These are phyloP conservation scores for Candida germanica DNA, from an alignment of 805 yeast species.

Conservation along the genomic window DNA sequence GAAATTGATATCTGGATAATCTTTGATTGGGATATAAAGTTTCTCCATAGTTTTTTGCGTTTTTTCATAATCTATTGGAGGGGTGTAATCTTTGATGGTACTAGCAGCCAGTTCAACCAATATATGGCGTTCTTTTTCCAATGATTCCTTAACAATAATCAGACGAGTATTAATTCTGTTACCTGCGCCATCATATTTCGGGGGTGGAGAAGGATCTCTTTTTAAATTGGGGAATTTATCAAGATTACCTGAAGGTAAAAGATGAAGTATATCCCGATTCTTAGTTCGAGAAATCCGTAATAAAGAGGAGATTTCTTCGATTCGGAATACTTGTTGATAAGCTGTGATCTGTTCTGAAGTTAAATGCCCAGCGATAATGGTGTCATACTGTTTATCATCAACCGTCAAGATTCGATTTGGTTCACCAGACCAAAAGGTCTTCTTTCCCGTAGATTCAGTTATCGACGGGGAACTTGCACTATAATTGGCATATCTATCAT, in stretches of 20 bases:
- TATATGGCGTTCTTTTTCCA: conserved; percentile 77
- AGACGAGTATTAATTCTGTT: conserved; percentile 85
- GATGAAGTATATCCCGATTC: conserved; percentile 38
- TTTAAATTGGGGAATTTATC: conserved; percentile 31
- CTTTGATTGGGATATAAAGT: conserved; percentile 77
- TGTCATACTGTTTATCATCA: conserved; percentile 22
- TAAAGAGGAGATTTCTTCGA: conserved; percentile 72
- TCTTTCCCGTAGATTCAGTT: conserved; percentile 1
- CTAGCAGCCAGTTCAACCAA: conserved; percentile 74
- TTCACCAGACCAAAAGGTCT: conserved; percentile 34
- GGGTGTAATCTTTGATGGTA: conserved; percentile 68
- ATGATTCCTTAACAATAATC: conserved; percentile 51
- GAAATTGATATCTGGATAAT: conserved; percentile 89
- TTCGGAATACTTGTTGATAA: conserved; percentile 64
- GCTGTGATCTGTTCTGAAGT: conserved; percentile 75
- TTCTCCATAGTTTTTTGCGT: conserved; percentile 71
- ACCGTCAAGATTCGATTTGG: conserved; percentile 24
- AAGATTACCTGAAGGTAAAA: conserved; percentile 42
- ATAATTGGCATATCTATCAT: conserved; percentile 3
- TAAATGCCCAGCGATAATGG: conserved; percentile 41
- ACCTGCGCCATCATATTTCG: conserved; percentile 80
- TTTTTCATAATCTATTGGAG: conserved; percentile 79
- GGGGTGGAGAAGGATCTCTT: conserved; percentile 87
- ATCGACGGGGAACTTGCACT: neutral
- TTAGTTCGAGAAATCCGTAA: conserved; percentile 36